phyloP scores from a whole-genome alignment of 1,284 basidiomycete genomes.

The Apiotrichum veenhuisii region DNA sequence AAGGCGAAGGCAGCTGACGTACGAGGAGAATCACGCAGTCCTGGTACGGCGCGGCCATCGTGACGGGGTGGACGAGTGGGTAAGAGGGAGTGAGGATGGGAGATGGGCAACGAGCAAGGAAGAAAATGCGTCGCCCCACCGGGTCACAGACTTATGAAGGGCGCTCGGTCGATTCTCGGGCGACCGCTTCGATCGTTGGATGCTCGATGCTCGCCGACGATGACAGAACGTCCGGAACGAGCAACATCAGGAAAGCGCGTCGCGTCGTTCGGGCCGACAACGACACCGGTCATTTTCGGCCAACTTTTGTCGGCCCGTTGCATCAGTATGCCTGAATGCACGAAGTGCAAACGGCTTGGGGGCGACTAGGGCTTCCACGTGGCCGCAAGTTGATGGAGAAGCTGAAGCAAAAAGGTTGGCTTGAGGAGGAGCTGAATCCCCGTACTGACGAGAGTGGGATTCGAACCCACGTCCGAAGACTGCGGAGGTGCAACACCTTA shows the following conservation, averaged over 20 bases:
- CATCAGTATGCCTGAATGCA: too few species aligned
- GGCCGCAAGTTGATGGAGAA: not conserved
- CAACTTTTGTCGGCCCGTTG: not conserved
- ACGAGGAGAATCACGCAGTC: conserved; percentile 31
- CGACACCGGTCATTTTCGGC: not conserved
- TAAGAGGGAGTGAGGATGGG: too few species aligned
- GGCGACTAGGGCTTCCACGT: too few species aligned
- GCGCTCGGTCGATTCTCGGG: not conserved
- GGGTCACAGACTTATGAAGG: not conserved
- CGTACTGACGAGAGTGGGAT: not conserved
- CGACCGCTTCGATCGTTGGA: too few species aligned
- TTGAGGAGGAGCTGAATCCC: conserved; percentile 1
- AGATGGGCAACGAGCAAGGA: not conserved
- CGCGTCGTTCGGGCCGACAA: too few species aligned
- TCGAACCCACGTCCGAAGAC: too few species aligned
- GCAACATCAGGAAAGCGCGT: too few species aligned
- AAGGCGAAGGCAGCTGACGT: not conserved
- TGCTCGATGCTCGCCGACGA: not conserved
- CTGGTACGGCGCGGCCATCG: conserved; percentile 29
- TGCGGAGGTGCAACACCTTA: too few species aligned
- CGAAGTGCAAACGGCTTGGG: too few species aligned
- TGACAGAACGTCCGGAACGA: not conserved
- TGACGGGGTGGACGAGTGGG: not conserved
- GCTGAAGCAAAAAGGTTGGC: not conserved
- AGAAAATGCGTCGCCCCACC: not conserved